Base-by-base conservation (phyloP, 148 eudicot genomes). In the Rhododendron molle region DNA sequence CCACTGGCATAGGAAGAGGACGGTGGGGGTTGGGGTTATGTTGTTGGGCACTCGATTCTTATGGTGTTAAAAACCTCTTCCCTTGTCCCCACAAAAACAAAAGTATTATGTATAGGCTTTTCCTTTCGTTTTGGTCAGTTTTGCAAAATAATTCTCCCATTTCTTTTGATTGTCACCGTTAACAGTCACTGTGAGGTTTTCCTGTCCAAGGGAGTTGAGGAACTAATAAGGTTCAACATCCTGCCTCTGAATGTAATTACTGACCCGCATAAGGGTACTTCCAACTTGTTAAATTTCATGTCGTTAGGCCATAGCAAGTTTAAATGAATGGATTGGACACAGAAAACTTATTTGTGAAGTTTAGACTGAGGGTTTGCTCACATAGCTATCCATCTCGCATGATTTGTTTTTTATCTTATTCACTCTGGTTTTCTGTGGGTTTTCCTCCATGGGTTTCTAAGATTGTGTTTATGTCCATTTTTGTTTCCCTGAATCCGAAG, bases 401-500 rank as follows among this genome's bases (percentile, higher is more conserved):
- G 73, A 67, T 26, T 67, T 0, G 1, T 67, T 11, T 26, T 26
- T 10, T 11, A 67, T 67, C 73, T 65, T 67, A 26, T 67, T 26
- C 32, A 26, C 73, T 67, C 73, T 67, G 73, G 73, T 67, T 26
- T 0, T 67, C 73, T 26, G 28, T 67, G 34, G 34, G 5, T 26
- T 67, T 67, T 67, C 32, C 32, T 67, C 15, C 73, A 67, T 67
- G 73, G 32, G 32, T 67, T 67, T 67, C 73, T 67, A 67, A 67
- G 34, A 26, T 26, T 26, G 28, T 26, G 65, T 58, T 26, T 23
- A 1, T 62, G 79, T 76, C 49, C 23, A 56, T 49, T 14, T 20
- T 28, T n/a, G 7, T 49, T n/a, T 79, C 28, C 38, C 9, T 15
- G 7, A 77, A 84, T 7, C 84, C 6, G 15, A 67, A 90, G 92